phyloP scores from a whole-genome alignment of 208 protist genomes.

The Blechomonas ayalai region DNA sequence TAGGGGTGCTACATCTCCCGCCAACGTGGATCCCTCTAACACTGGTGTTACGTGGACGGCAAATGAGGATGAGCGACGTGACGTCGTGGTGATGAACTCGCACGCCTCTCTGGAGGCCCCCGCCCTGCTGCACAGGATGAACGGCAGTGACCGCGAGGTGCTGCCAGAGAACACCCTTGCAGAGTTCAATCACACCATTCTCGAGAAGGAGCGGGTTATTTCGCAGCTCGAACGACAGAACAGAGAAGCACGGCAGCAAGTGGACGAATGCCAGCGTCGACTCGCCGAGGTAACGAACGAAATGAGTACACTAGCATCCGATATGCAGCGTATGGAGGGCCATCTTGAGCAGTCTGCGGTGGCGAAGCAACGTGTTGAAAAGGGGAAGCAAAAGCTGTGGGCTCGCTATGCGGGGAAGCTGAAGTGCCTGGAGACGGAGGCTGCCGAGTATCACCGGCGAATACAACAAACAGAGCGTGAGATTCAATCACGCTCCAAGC shows the following conservation, averaged over 20 bases:
- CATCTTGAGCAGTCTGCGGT: slow-evolving; percentile 40
- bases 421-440: slow-evolving; percentile 25
- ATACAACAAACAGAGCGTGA: slow-evolving; percentile 30
- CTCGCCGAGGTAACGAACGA: slow-evolving; percentile 15
- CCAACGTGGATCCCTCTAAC: no score
- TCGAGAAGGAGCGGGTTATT: slow-evolving; percentile 15
- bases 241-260: slow-evolving; percentile 17
- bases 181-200: not conserved
- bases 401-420: slow-evolving; percentile 32
- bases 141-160: no score
- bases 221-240: slow-evolving; percentile 27
- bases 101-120: no score
- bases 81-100: no score
- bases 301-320: slow-evolving; percentile 24
- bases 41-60: no score
- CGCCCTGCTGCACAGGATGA: no score
- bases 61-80: no score
- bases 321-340: slow-evolving; percentile 29
- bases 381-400: slow-evolving; percentile 19
- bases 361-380: slow-evolving; percentile 24
- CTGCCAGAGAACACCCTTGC: not conserved
- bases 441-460: slow-evolving; percentile 25
- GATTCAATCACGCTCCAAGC: slow-evolving; percentile 10
- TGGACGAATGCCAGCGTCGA: slow-evolving; percentile 20
- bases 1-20: no score